Percentiles rank a stretch among this genome's conserved stretches.
phyloP scores from a whole-genome alignment of 2,329 filamentous ascomycete species.

The Alternaria atra region DNA sequence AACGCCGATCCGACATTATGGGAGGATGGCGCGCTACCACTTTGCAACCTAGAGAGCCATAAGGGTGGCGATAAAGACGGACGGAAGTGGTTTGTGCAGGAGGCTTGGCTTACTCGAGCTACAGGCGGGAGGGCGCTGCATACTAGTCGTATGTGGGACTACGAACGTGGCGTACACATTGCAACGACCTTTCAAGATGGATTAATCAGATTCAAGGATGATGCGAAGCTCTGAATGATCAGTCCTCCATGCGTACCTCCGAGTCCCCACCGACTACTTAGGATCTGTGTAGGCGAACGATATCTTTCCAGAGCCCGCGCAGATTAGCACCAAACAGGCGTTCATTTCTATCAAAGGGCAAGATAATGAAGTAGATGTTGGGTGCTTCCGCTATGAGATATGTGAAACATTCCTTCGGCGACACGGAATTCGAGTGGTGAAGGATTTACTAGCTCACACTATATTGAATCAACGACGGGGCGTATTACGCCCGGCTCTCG shows the following conservation, averaged over 20 bases:
- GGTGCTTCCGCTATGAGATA: neutral
- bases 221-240: neutral
- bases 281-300: neutral
- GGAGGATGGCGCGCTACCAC: slow-evolving; percentile 29
- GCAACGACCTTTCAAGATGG: slow-evolving; percentile 48
- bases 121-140: slow-evolving; percentile 39
- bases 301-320: neutral
- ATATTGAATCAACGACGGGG: neutral
- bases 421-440: neutral
- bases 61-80: slow-evolving; percentile 31
- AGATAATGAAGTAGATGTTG: neutral
- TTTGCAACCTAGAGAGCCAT: slow-evolving; percentile 32
- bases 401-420: neutral
- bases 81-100: slow-evolving; percentile 47
- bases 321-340: neutral
- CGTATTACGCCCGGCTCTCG: neutral
- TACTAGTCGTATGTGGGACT: slow-evolving; percentile 43
- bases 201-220: slow-evolving; percentile 33
- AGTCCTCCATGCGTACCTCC: neutral
- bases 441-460: neutral
- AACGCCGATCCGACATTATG: slow-evolving; percentile 38
- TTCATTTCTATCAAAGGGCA: neutral
- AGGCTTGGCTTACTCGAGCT: slow-evolving; percentile 37
- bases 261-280: neutral
- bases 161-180: slow-evolving; percentile 40